Evolutionary conservation across 768 basidiomycete species (phyloP), one percentile per base, ranked within the genome.

Genomic region (Ephemerocybe angulata): DNA sequence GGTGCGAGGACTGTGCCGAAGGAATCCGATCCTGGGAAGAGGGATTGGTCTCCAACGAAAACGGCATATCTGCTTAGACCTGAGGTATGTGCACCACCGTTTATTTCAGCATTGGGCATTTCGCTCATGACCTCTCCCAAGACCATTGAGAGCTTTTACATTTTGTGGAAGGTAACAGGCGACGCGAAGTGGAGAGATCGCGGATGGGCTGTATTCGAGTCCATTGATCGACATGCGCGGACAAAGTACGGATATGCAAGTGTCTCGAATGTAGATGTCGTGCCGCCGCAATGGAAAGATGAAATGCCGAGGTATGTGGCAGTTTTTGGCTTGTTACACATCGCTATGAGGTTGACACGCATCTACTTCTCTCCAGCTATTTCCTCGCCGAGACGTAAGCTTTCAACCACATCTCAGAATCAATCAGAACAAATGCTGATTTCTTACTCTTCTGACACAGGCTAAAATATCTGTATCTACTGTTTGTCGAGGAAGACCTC

Each of bases 101-200:
- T n/a, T n/a, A n/a, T n/a, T 28, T 54, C 17, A 55, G 46, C 11
- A 43, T 17, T n/a, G n/a, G n/a, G n/a, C n/a, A n/a, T n/a, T n/a
- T n/a, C n/a, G n/a, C n/a, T n/a, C n/a, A n/a, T n/a, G n/a, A n/a
- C n/a, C n/a, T n/a, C n/a, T n/a, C n/a, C n/a, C 29, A 29, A 91
- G 88, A 81, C 89, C 8, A 61, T 91, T 4, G 89, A 91, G 63
- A 84, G 81, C 24, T 70, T 91, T 53, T 90, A 84, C 65, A 62
- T 87, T 13, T 65, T 91, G 63, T 90, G 85, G 82, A 79, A 80
- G 48, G 77, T 78, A 15, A 90, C 88, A 0, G 80, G 83, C 0
- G 80, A 90, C 43, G 65, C 67, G 4, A 76, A 73, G 42, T 90
- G 88, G 88, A 74, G 88, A 50, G 84, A 90, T 53, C 79, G 83